Percentiles rank a stretch among this genome's conserved stretches.
These are phyloP conservation scores for Colletotrichum chrysophilum DNA, from an alignment of 2,329 filamentous ascomycete genomes.

Conservation along the genomic window DNA sequence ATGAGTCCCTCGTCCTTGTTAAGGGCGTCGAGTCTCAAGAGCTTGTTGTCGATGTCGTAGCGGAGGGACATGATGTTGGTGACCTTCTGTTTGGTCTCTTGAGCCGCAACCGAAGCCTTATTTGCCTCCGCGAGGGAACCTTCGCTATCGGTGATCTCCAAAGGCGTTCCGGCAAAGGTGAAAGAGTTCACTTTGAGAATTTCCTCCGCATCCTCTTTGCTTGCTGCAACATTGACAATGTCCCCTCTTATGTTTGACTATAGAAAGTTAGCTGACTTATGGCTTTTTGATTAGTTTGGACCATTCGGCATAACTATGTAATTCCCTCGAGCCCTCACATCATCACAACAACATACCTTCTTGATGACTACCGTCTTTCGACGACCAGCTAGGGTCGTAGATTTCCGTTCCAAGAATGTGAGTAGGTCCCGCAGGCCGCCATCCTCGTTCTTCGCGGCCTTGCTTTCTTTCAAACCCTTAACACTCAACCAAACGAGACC, in stretches of 20 bases:
- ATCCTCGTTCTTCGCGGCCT: conserved; percentile 68
- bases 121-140: conserved; percentile 49
- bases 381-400: conserved; percentile 49
- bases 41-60: conserved; percentile 73
- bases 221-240: conserved; percentile 70
- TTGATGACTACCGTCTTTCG: conserved; percentile 67
- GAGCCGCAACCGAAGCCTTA: conserved; percentile 53
- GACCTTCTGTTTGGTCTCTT: conserved; percentile 72
- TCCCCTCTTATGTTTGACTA: conserved; percentile 75
- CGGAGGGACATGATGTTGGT: conserved; percentile 74
- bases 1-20: conserved; percentile 74
- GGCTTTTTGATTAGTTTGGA: conserved; percentile 37
- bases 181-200: conserved; percentile 73
- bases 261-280: conserved; percentile 69
- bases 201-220: conserved; percentile 66
- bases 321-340: conserved; percentile 31
- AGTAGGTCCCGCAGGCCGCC: conserved; percentile 70
- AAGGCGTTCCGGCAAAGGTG: conserved; percentile 67
- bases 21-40: conserved; percentile 83
- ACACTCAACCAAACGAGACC: conserved; percentile 49
- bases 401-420: conserved; percentile 74
- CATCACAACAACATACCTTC: conserved; percentile 71
- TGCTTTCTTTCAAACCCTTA: conserved; percentile 71
- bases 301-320: conserved; percentile 34
- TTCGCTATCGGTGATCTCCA: conserved; percentile 59